Percentiles rank a stretch among this genome's conserved stretches.
These are phyloP conservation scores for Yamadazyma nakazawae DNA, from an alignment of 805 yeast genomes.

Conservation along the genomic window DNA sequence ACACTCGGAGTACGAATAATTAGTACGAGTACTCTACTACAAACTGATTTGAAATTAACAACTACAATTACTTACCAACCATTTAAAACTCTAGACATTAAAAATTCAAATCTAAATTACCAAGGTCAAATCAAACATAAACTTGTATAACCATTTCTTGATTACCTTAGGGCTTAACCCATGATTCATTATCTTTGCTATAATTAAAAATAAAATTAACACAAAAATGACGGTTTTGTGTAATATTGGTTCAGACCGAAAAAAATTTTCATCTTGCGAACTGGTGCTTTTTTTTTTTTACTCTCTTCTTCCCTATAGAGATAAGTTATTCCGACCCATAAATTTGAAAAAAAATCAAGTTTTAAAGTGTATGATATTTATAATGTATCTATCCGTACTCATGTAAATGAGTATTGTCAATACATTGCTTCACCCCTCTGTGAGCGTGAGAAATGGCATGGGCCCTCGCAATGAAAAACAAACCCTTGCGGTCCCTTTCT, in stretches of 20 bases:
- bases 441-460: slow-evolving; percentile 6
- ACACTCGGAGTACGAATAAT: background rate
- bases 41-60: no score
- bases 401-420: background rate
- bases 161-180: background rate
- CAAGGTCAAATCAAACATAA: background rate
- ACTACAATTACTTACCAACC: no score
- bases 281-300: slow-evolving; percentile 3
- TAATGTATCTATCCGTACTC: background rate
- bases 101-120: no score
- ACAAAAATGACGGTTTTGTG: slow-evolving; percentile 2
- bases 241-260: slow-evolving; percentile 1
- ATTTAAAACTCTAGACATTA: no score
- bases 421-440: slow-evolving; percentile 1
- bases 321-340: slow-evolving; percentile 3
- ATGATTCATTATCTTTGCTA: background rate
- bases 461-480: background rate
- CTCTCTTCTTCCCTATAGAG: slow-evolving; percentile 3
- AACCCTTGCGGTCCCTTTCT: background rate
- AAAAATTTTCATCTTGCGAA: slow-evolving; percentile 8
- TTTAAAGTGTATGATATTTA: slow-evolving; percentile 5
- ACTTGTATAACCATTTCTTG: background rate
- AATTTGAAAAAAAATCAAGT: slow-evolving; percentile 5
- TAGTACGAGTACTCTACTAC: no score
- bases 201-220: background rate